phyloP scores from a whole-genome alignment of 176 grass and related monocot species.

The Neostapfia colusana region DNA sequence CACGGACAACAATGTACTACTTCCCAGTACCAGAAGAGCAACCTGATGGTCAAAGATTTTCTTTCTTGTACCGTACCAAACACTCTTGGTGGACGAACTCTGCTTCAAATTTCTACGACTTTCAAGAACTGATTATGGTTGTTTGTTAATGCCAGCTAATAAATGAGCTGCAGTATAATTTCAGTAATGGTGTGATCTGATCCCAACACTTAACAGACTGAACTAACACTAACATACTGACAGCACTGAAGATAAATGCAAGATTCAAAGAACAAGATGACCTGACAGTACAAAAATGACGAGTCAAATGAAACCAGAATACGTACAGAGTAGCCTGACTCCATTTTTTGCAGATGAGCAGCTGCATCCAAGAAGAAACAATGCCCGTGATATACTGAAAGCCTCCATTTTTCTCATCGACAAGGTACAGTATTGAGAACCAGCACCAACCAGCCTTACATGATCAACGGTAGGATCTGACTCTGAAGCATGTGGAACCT shows the following conservation, averaged over 20 bases:
- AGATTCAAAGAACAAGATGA: not conserved
- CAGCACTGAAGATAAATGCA: not conserved
- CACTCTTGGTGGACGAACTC: no score
- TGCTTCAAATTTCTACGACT: no score
- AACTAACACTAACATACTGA: no score
- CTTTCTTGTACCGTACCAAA: no score
- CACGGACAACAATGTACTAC: no score
- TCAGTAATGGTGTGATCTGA: no score
- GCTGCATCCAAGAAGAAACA: constrained; percentile 15
- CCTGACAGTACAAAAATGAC: not conserved
- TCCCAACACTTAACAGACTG: no score
- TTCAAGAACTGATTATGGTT: no score
- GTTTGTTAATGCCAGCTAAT: no score
- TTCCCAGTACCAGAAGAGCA: no score
- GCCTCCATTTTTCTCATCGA: constrained; percentile 19
- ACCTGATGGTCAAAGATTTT: no score
- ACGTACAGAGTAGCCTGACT: constrained; percentile 1
- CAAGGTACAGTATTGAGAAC: constrained; percentile 2
- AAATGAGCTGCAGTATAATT: no score
- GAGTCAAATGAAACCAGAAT: constrained; percentile 12
- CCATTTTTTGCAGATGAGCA: constrained; percentile 20
- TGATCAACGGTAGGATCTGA: constrained; percentile 4
- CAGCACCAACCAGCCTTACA: not conserved
- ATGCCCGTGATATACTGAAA: not conserved
- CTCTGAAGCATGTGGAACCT: not conserved